Conservation (phyloP, 1,139 yeast genomes). For the Kurtzmaniella quercitrusa region DNA sequence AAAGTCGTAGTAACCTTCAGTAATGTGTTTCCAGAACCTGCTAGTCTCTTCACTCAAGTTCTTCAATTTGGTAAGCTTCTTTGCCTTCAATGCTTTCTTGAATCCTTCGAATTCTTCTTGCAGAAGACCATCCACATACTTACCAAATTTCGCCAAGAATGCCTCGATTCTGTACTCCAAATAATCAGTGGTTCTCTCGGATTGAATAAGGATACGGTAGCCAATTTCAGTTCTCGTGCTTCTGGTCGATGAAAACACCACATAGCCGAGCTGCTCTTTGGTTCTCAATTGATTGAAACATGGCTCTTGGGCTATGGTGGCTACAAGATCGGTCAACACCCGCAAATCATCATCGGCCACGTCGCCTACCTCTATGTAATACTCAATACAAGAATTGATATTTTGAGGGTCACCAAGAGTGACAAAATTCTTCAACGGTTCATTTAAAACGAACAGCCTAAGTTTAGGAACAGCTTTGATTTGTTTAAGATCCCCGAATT, state of each 20-base stretch:
- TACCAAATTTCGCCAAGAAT: conserved; percentile 46
- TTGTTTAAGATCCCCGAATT: conserved; percentile 20
- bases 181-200: conserved; percentile 73
- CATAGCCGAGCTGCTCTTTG: conserved; percentile 80
- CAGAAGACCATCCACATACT: conserved; percentile 37
- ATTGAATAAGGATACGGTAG: conserved; percentile 75
- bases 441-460: conserved; percentile 38
- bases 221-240: conserved; percentile 73
- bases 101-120: conserved; percentile 65
- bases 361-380: conserved; percentile 65
- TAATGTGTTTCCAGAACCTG: conserved; percentile 63
- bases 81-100: conserved; percentile 61
- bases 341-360: conserved; percentile 22
- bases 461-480: conserved; percentile 20
- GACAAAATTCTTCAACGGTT: conserved; percentile 47
- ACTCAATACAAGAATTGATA: conserved; percentile 81
- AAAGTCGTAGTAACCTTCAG: conserved; percentile 77
- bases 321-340: conserved; percentile 59
- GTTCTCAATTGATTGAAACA: conserved; percentile 87
- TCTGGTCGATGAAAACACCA: conserved; percentile 76
- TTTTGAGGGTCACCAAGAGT: conserved; percentile 62
- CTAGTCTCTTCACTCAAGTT: conserved; percentile 73
- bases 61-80: conserved; percentile 67
- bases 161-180: conserved; percentile 73
- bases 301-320: conserved; percentile 78